Percentiles rank a stretch among this genome's conserved stretches.
These are phyloP conservation scores for Leucogyrophana mollusca DNA, from an alignment of 768 basidiomycete species.

Conservation along the genomic window DNA sequence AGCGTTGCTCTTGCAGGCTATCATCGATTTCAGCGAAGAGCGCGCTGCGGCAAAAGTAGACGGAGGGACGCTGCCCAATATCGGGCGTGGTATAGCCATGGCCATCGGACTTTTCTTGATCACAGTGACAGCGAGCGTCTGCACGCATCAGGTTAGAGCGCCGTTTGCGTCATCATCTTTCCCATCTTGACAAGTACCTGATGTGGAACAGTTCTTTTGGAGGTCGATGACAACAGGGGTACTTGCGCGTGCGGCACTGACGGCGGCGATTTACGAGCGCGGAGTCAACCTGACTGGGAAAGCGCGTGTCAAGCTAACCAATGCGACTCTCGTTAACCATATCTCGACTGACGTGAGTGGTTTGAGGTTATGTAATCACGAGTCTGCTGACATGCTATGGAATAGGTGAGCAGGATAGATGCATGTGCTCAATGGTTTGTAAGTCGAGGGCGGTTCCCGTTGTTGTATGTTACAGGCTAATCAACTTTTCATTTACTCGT, in stretches of 20 bases:
- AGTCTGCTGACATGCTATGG: conserved; percentile 1
- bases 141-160: conserved; percentile 54
- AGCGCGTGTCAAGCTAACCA: conserved; percentile 60
- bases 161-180: not conserved
- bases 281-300: conserved; percentile 64
- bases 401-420: conserved; percentile 54
- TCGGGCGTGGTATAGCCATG: conserved; percentile 61
- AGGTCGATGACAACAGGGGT: conserved; percentile 67
- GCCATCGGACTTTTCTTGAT: conserved; percentile 51
- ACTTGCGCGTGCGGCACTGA: conserved; percentile 62
- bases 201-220: conserved; percentile 59
- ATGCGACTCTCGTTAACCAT: conserved; percentile 58
- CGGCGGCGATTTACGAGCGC: conserved; percentile 69
- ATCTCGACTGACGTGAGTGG: conserved; percentile 62
- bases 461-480: not conserved
- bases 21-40: conserved; percentile 60
- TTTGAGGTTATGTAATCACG: not conserved
- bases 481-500: not conserved
- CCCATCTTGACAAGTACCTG: conserved; percentile 13
- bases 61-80: conserved; percentile 32
- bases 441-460: conserved; percentile 27
- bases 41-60: conserved; percentile 38
- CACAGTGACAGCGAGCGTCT: conserved; percentile 52
- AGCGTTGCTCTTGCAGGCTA: conserved; percentile 33
- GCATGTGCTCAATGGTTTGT: conserved; percentile 73